These are phyloP conservation scores for Quercus tomentella DNA, from an alignment of 331 rosid species.

Conservation along the genomic window DNA sequence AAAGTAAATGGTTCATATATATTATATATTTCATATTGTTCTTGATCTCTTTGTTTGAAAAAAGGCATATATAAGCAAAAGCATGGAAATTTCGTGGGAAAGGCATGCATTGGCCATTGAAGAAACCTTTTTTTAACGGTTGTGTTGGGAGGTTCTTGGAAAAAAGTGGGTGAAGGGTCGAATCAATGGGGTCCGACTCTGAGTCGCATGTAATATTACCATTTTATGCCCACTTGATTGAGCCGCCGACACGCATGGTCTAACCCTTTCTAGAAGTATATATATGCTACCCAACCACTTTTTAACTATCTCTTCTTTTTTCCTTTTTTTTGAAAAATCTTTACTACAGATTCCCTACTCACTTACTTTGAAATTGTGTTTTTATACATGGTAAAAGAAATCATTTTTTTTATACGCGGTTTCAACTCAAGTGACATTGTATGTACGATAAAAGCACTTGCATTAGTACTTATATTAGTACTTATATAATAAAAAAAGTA, in stretches of 20 bases:
- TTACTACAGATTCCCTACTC: no score
- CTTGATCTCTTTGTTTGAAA: neutral
- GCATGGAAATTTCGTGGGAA: slow-evolving; percentile 31
- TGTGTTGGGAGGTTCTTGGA: neutral
- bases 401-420: no score
- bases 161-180: slow-evolving; percentile 13
- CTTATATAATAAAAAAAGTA: no score
- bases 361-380: no score
- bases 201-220: no score
- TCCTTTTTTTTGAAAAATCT: no score
- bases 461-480: no score
- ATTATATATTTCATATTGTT: neutral
- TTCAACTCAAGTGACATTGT: no score
- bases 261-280: neutral
- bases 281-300: neutral
- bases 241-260: slow-evolving; percentile 24
- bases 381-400: no score
- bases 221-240: neutral
- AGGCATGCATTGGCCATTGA: slow-evolving; percentile 13
- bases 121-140: slow-evolving; percentile 4
- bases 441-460: no score
- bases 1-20: neutral
- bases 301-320: neutral
- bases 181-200: slow-evolving; percentile 9
- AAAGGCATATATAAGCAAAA: slow-evolving; percentile 1